Percentiles rank a stretch among this genome's conserved stretches.
Conservation (phyloP, 1,139 yeast genomes). For the Geotrichum restrictum region DNA sequence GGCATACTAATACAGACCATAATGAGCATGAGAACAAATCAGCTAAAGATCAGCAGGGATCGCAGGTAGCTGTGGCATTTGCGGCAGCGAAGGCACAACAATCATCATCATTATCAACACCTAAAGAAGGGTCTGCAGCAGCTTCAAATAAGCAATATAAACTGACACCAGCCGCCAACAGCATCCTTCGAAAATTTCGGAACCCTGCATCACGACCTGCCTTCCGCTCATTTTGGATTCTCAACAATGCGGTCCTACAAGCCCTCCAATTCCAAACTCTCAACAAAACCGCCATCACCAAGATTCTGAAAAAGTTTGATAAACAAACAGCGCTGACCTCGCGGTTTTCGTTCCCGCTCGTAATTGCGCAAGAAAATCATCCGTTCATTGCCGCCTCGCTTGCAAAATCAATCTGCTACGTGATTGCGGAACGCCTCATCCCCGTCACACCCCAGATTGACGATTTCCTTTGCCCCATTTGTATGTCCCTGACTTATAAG, state of each 20-base stretch:
- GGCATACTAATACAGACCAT: neutral
- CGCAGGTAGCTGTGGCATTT: neutral
- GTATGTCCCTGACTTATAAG: conserved; percentile 64
- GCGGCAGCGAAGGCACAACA: neutral
- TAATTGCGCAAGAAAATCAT: conserved; percentile 39
- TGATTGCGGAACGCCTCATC: conserved; percentile 53
- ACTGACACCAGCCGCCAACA: conserved; percentile 13
- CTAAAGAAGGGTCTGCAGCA: neutral
- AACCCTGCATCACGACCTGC: conserved; percentile 48
- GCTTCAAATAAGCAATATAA: neutral
- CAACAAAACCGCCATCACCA: conserved; percentile 59
- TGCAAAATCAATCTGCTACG: conserved; percentile 53
- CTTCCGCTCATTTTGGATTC: conserved; percentile 49
- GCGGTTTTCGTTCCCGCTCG: conserved; percentile 27
- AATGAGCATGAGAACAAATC: neutral
- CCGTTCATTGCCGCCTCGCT: conserved; percentile 51
- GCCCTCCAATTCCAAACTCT: conserved; percentile 59
- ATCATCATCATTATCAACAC: neutral
- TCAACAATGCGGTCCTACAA: conserved; percentile 55
- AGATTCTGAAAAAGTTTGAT: conserved; percentile 70
- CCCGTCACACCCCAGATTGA: conserved; percentile 66
- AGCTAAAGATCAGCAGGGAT: neutral
- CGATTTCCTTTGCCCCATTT: conserved; percentile 70
- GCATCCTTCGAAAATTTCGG: conserved; percentile 45
- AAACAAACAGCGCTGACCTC: conserved; percentile 62